phyloP scores from a whole-genome alignment of 805 yeast genomes.

The Ogataea degrootiae region DNA sequence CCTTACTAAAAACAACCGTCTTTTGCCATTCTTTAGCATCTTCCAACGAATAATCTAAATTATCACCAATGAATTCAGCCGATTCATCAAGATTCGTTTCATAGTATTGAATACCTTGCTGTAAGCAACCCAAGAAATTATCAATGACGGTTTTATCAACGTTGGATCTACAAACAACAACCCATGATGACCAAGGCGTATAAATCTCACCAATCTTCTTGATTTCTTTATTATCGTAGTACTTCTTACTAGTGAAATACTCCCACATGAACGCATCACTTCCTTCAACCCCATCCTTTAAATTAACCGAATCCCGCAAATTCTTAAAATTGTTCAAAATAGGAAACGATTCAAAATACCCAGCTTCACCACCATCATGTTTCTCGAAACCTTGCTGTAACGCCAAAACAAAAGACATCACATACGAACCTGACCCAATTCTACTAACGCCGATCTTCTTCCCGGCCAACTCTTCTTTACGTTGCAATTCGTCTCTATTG shows the following conservation, averaged over 20 bases:
- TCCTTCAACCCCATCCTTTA: slow-evolving; percentile 36
- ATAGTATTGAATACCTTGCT: slow-evolving; percentile 68
- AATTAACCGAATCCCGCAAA: slow-evolving; percentile 75
- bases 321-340: slow-evolving; percentile 65
- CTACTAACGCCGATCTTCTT: slow-evolving; percentile 73
- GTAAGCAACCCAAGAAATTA: slow-evolving; percentile 48
- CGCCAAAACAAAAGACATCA: slow-evolving; percentile 84
- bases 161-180: slow-evolving; percentile 51
- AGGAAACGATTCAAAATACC: slow-evolving; percentile 50
- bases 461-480: slow-evolving; percentile 48
- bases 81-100: slow-evolving; percentile 58
- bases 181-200: slow-evolving; percentile 98
- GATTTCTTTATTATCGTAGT: slow-evolving; percentile 75
- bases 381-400: slow-evolving; percentile 46
- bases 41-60: slow-evolving; percentile 69
- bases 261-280: slow-evolving; percentile 97
- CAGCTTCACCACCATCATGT: slow-evolving; percentile 33
- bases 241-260: slow-evolving; percentile 80
- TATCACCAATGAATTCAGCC: slow-evolving; percentile 53
- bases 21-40: slow-evolving; percentile 82
- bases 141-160: slow-evolving; percentile 26
- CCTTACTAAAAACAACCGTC: slow-evolving; percentile 61
- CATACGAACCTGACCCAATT: slow-evolving; percentile 88
- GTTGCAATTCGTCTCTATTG: slow-evolving; percentile 49
- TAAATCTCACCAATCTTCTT: slow-evolving; percentile 81